phyloP scores from a whole-genome alignment of 2,329 filamentous ascomycete species.

The Lasiodiplodia theobromae region DNA sequence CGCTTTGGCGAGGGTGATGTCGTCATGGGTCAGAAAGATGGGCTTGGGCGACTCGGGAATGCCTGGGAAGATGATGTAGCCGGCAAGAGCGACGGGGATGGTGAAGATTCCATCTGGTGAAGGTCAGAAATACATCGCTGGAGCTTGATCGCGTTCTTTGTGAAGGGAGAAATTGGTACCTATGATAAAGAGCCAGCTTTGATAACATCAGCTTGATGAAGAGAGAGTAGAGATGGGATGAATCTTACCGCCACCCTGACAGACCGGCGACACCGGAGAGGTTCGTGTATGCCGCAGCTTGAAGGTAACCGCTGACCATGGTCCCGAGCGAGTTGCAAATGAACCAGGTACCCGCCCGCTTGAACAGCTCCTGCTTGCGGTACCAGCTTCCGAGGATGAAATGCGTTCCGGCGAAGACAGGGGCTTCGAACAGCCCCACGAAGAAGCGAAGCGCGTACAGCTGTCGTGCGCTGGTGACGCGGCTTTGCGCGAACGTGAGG shows the following conservation, averaged over 20 bases:
- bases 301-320: slow-evolving; percentile 67
- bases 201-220: slow-evolving; percentile 42
- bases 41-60: slow-evolving; percentile 59
- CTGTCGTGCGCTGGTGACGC: slow-evolving; percentile 47
- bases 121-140: neutral
- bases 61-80: slow-evolving; percentile 63
- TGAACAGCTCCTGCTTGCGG: slow-evolving; percentile 56
- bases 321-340: slow-evolving; percentile 60
- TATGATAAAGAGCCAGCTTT: slow-evolving; percentile 62
- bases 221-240: neutral
- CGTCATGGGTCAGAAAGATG: slow-evolving; percentile 54
- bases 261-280: slow-evolving; percentile 59
- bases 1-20: slow-evolving; percentile 42
- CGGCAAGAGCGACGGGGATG: slow-evolving; percentile 62
- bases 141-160: neutral
- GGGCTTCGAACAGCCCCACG: slow-evolving; percentile 46
- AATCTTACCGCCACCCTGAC: slow-evolving; percentile 51
- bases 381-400: slow-evolving; percentile 53
- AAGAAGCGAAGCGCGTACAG: slow-evolving; percentile 51
- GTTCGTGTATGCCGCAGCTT: slow-evolving; percentile 61
- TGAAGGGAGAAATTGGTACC: neutral
- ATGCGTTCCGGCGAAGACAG: slow-evolving; percentile 46
- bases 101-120: slow-evolving; percentile 61
- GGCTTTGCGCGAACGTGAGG: slow-evolving; percentile 49
- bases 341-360: slow-evolving; percentile 63